phyloP scores from a whole-genome alignment of 345 rosid species.

The Durio zibethinus region DNA sequence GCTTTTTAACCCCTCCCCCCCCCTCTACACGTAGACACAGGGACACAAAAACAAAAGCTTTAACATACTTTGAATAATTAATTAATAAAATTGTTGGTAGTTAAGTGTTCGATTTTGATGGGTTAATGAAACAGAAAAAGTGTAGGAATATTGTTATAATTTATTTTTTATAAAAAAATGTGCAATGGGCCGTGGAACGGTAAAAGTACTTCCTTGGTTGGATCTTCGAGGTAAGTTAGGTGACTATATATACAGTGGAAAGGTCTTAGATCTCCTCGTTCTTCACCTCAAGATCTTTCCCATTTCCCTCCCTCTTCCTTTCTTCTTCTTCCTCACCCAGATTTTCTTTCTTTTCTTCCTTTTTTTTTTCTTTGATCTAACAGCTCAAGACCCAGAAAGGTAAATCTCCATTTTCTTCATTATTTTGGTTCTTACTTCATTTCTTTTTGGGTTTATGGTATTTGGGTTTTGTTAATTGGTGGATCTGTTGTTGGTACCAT shows the following conservation, averaged over 20 bases:
- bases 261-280: constrained; percentile 12
- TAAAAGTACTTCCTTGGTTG: not conserved
- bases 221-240: not conserved
- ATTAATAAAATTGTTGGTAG: not conserved
- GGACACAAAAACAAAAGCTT: not conserved
- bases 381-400: not conserved
- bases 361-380: not conserved
- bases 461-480: not conserved
- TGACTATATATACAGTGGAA: not conserved
- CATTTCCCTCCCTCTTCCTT: not conserved
- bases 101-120: not conserved
- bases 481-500: not conserved
- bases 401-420: not conserved
- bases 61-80: not conserved
- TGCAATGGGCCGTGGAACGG: not conserved
- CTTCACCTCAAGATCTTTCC: constrained; percentile 9
- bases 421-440: not conserved
- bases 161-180: not conserved
- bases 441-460: not conserved
- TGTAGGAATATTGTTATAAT: not conserved
- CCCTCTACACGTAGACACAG: too few relatives aligned
- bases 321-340: not conserved
- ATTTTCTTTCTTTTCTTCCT: not conserved
- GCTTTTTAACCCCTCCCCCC: not conserved
- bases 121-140: not conserved